Base-by-base conservation (phyloP, 768 basidiomycete species). In the Phlebiopsis gigantea region DNA sequence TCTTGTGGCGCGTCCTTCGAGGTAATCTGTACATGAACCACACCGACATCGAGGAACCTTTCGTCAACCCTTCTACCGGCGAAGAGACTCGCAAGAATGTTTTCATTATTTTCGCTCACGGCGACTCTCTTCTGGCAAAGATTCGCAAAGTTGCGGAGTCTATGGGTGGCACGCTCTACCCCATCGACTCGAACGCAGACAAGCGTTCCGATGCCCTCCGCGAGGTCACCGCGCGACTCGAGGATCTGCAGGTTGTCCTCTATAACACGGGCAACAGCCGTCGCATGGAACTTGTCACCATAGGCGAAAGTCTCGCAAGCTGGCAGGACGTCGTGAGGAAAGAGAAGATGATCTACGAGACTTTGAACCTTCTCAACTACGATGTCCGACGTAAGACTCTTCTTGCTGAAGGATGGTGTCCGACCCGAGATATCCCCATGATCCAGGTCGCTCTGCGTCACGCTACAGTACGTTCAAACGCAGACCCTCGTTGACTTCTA, bases 11-110 rank as follows among this genome's bases (percentile, higher is more conserved):
- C 63, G 92, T 98, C 30, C 80, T 98, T 19, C 87, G 97, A 57
- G 97, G 97, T 49, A 98, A 99, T 69, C 78, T 99, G 21, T 99
- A 96, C 77, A 98, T 99, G 96, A 99, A 98, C 73, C 88, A 93
- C 71, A 91, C 87, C 53, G 95, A 98, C 72, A 98, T 99, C 63
- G 79, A 81, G 39, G 92, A 96, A 62, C 89, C 93, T 5, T 97
- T 98, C 65, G 79, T 93, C 56, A 93, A 98, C 68, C 89, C 94
- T 14, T 79, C 77, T 21, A 90, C 90, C 0, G 88, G 87, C 31
- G 76, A 73, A 19, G 90, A 95, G 74, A 90, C 89, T 21, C 84
- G 90, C 76, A 99, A 98, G 81, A 94, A 98, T 65, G 97, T 98
- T 41, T 99, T 99, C 77, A 96, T 99, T 74, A 98, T 99, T 68